Evolutionary conservation across 1,139 yeast species (phyloP).

Genomic region (Geotrichum aggregatum): DNA sequence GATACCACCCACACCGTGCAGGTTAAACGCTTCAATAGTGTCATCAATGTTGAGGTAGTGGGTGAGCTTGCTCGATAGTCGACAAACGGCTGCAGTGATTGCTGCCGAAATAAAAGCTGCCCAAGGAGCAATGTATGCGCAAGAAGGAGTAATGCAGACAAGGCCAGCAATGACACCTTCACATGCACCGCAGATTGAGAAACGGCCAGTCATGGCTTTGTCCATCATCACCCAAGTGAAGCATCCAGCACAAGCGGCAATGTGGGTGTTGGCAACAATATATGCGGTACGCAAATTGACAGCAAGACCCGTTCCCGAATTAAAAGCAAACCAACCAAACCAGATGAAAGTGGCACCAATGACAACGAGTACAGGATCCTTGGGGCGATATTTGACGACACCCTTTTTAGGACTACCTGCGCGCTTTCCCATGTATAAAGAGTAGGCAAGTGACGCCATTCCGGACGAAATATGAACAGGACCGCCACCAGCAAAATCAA

Average conservation of each 20-base stretch:
- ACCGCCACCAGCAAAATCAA: slow-evolving; percentile 97
- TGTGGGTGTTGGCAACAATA: slow-evolving; percentile 85
- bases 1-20: slow-evolving; percentile 95
- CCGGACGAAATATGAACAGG: slow-evolving; percentile 94
- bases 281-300: slow-evolving; percentile 67
- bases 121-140: slow-evolving; percentile 90
- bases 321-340: slow-evolving; percentile 76
- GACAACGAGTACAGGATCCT: slow-evolving; percentile 81
- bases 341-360: slow-evolving; percentile 69
- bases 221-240: slow-evolving; percentile 88
- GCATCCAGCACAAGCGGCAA: slow-evolving; percentile 87
- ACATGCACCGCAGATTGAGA: slow-evolving; percentile 93
- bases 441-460: slow-evolving; percentile 81
- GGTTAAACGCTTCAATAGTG: slow-evolving; percentile 90
- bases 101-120: slow-evolving; percentile 84
- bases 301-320: slow-evolving; percentile 63
- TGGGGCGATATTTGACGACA: slow-evolving; percentile 88
- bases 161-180: slow-evolving; percentile 93
- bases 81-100: slow-evolving; percentile 76
- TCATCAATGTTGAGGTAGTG: slow-evolving; percentile 80
- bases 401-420: slow-evolving; percentile 54
- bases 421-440: slow-evolving; percentile 77
- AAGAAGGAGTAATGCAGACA: slow-evolving; percentile 93
- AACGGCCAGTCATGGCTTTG: slow-evolving; percentile 78
- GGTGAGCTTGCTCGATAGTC: slow-evolving; percentile 83